Percentiles rank a stretch among this genome's conserved stretches.
Evolutionary conservation across 371 early-diverging fungal species (phyloP).

Genomic region (Lichtheimia ramosa): DNA sequence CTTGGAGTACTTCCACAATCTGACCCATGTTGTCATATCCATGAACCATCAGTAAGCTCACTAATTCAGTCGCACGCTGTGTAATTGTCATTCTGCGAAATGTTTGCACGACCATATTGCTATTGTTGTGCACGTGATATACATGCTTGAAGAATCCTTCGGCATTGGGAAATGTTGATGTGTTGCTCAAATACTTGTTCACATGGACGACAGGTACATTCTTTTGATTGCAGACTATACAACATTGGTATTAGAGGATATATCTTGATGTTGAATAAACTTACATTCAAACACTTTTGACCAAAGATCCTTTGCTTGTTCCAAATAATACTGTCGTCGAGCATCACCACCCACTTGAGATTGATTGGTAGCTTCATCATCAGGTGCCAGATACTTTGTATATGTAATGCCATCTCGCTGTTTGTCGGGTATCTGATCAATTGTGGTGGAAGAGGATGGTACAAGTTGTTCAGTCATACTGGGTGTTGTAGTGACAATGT

Average conservation of each 20-base stretch:
- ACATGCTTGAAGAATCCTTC: slow-evolving; percentile 52
- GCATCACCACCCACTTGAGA: neutral
- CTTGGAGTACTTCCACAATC: slow-evolving; percentile 40
- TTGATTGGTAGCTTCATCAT: slow-evolving; percentile 12
- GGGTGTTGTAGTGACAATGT: no score
- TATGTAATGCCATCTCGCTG: neutral
- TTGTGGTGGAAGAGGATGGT: neutral
- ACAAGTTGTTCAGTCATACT: no score
- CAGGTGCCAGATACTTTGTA: slow-evolving; percentile 9
- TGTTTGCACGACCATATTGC: slow-evolving; percentile 38
- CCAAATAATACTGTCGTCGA: slow-evolving; percentile 9
- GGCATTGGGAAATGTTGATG: slow-evolving; percentile 32
- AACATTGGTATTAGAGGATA: neutral
- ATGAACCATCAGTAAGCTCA: slow-evolving; percentile 29
- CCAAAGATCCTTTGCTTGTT: slow-evolving; percentile 17
- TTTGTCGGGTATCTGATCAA: neutral
- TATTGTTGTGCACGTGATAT: slow-evolving; percentile 28
- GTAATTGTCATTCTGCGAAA: slow-evolving; percentile 45
- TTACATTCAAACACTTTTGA: slow-evolving; percentile 14
- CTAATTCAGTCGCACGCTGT: slow-evolving; percentile 45
- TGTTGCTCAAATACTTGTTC: slow-evolving; percentile 27
- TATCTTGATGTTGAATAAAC: no score
- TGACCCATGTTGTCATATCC: slow-evolving; percentile 35
- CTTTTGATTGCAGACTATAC: slow-evolving; percentile 25
- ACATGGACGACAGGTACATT: slow-evolving; percentile 28